Evolutionary conservation across 306 rosid genomes (phyloP).

Genomic region (Morella rubra): DNA sequence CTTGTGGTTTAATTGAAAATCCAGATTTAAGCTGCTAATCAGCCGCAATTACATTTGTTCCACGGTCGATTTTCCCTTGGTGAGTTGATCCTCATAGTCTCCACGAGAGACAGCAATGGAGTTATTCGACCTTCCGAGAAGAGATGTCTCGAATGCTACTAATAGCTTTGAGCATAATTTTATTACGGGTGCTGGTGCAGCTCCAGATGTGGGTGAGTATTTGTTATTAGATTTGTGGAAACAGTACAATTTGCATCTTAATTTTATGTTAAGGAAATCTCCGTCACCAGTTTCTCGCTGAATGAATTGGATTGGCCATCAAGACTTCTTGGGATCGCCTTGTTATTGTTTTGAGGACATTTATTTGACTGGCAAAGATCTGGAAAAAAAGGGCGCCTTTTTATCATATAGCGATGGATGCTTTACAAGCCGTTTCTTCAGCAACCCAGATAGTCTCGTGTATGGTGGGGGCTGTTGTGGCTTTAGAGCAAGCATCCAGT

Average conservation of each 20-base stretch:
- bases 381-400: background rate
- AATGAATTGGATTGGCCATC: background rate
- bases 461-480: constrained; percentile 29
- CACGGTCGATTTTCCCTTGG: background rate
- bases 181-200: background rate
- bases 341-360: background rate
- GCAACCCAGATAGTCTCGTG: constrained; percentile 32
- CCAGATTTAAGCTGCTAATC: background rate
- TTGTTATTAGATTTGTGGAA: background rate
- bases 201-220: background rate
- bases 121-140: background rate
- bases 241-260: background rate
- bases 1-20: too few relatives aligned
- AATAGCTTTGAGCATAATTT: background rate
- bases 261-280: background rate
- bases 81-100: background rate
- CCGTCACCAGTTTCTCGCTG: background rate
- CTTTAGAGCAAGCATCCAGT: constrained; percentile 33
- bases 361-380: background rate
- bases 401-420: constrained; percentile 15
- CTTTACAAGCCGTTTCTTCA: constrained; percentile 20
- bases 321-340: background rate
- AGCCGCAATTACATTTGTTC: background rate
- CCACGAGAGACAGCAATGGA: background rate
- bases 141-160: background rate